These are phyloP conservation scores for Extremus antarcticus DNA, from an alignment of 495 filamentous ascomycete genomes.

Conservation along the genomic window DNA sequence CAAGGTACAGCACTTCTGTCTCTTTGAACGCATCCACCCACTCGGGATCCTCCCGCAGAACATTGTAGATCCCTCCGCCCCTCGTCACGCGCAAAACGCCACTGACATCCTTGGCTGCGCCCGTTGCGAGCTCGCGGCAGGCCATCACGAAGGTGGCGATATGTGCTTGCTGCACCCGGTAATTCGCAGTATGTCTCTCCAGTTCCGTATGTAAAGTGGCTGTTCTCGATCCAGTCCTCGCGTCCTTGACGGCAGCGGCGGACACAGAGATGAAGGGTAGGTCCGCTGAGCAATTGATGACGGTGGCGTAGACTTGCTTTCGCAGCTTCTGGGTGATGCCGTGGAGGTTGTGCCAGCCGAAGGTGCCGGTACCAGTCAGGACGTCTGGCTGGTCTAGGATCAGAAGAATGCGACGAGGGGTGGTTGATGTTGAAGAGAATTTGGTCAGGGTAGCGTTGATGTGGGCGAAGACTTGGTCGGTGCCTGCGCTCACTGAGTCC, in stretches of 20 bases:
- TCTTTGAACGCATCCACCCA: constrained; percentile 33
- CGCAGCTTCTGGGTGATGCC: background rate
- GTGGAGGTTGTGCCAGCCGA: background rate
- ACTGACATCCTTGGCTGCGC: constrained; percentile 79
- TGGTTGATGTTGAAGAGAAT: constrained; percentile 8
- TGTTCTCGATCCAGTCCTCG: too few relatives aligned
- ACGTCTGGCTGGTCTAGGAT: constrained; percentile 44
- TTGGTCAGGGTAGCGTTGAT: background rate
- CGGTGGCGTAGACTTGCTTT: too few relatives aligned
- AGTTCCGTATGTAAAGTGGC: too few relatives aligned
- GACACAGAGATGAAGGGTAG: too few relatives aligned
- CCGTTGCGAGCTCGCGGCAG: constrained; percentile 67
- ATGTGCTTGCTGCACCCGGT: constrained; percentile 49
- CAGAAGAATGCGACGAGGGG: constrained; percentile 16
- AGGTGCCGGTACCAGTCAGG: constrained; percentile 28
- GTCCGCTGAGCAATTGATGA: too few relatives aligned
- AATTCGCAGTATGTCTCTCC: constrained; percentile 20
- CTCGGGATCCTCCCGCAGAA: constrained; percentile 22
- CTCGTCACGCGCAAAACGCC: constrained; percentile 71
- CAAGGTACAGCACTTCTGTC: constrained; percentile 69
- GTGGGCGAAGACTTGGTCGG: background rate
- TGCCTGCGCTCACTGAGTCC: background rate
- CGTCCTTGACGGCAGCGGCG: too few relatives aligned
- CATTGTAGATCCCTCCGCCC: constrained; percentile 27
- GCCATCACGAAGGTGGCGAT: constrained; percentile 58